Conservation (phyloP, 2,329 filamentous ascomycete species). For the Fusarium xylarioides region DNA sequence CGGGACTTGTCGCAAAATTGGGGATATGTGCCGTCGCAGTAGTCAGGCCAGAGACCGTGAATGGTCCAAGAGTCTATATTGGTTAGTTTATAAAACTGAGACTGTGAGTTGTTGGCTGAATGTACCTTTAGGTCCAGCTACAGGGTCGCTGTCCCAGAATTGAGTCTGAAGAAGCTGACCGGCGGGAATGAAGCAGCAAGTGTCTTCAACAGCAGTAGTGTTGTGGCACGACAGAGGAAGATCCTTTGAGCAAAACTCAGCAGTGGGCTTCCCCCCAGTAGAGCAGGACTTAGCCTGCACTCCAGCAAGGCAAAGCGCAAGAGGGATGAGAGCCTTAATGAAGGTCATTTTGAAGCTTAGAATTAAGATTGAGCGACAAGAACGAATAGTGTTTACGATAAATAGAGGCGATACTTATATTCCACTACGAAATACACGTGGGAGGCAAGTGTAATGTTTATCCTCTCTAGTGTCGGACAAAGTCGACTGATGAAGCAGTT, state of each 20-base stretch:
- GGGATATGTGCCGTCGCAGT: constrained; percentile 76
- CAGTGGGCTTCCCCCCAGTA: not conserved
- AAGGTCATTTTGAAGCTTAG: constrained; percentile 11
- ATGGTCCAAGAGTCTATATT: constrained; percentile 74
- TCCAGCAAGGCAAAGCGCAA: constrained; percentile 13
- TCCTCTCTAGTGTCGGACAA: not conserved
- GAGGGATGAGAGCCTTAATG: constrained; percentile 10
- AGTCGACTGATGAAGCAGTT: constrained; percentile 31
- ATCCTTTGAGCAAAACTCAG: constrained; percentile 29
- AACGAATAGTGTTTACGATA: not conserved
- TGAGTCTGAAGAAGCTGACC: constrained; percentile 78
- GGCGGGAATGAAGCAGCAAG: constrained; percentile 78
- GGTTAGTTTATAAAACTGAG: not conserved
- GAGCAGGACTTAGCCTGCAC: constrained; percentile 13
- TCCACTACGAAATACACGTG: not conserved
- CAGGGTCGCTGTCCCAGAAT: constrained; percentile 77
- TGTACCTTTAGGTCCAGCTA: constrained; percentile 63
- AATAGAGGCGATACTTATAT: constrained; percentile 8
- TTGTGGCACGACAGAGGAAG: constrained; percentile 62
- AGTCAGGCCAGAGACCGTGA: constrained; percentile 74
- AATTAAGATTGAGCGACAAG: not conserved
- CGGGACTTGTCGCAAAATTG: constrained; percentile 71
- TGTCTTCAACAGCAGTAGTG: constrained; percentile 66
- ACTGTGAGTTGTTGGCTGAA: not conserved
- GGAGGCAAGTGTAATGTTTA: not conserved